Percentiles rank a stretch among this genome's conserved stretches.
phyloP scores from a whole-genome alignment of 2,329 filamentous ascomycete genomes.

The Xylariaceae sp. region DNA sequence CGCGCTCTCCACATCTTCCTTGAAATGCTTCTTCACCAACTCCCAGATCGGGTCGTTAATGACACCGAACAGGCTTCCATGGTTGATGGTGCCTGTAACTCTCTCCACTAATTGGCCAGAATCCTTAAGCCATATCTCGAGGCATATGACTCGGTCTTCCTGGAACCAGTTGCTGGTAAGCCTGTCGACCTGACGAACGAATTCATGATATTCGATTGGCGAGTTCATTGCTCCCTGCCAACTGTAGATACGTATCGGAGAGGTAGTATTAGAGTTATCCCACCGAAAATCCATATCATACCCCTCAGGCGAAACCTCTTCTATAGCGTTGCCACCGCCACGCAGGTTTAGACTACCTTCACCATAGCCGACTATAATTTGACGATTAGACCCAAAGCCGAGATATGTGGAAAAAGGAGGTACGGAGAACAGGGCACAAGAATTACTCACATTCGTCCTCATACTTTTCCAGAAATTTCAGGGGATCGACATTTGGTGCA shows the following conservation, averaged over 20 bases:
- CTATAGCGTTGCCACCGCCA: constrained; percentile 24
- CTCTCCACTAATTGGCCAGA: background rate
- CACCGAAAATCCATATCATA: constrained; percentile 10
- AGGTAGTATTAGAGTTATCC: background rate
- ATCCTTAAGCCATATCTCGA: constrained; percentile 29
- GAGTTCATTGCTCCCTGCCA: constrained; percentile 26
- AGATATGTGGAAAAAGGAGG: background rate
- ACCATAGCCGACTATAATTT: background rate
- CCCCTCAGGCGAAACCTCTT: constrained; percentile 2
- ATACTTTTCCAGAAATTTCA: constrained; percentile 36
- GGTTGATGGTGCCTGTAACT: constrained; percentile 22
- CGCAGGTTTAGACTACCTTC: constrained; percentile 18
- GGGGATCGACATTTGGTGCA: constrained; percentile 20
- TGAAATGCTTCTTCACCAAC: constrained; percentile 23
- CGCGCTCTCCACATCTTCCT: background rate
- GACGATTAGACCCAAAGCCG: constrained; percentile 4
- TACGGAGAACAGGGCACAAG: background rate
- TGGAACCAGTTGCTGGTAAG: constrained; percentile 23
- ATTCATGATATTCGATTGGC: background rate
- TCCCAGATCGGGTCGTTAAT: constrained; percentile 15
- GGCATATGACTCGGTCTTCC: constrained; percentile 25
- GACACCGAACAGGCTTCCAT: background rate
- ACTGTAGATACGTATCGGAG: constrained; percentile 14
- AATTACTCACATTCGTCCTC: constrained; percentile 25
- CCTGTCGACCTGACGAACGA: constrained; percentile 26